Base-by-base conservation (phyloP, 768 basidiomycete species). In the Lentinula lateritia region DNA sequence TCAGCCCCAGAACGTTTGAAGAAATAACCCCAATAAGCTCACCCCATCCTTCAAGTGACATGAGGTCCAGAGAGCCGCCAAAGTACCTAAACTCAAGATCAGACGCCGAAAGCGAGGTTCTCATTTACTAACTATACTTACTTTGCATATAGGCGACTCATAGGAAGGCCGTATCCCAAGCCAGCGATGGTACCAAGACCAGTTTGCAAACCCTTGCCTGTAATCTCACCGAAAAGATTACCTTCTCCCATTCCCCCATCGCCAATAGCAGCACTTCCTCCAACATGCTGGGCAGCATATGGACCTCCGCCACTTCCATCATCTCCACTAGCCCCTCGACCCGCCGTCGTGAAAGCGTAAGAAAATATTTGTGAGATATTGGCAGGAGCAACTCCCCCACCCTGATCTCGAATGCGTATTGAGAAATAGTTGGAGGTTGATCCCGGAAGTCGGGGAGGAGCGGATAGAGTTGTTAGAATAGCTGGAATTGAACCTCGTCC, bases 121-220 rank as follows among this genome's bases (percentile, higher is more conserved):
- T 48, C 18, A 20, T 5, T 13, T 20, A 39, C 3, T 34, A 15
- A 41, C n/a, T 4, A 28, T 28, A 69, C 79, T 58, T 63, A 86
- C 81, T 76, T 84, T 15, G 88, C 85, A 66, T 90, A 90, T 52
- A 91, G 70, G 61, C 80, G 80, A 71, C 88, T 90, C 90, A 92
- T 90, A 10, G 89, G 90, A 58, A 92, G 74, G 0, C 93, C 93
- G 65, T 94, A 95, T 2, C 93, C 93, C 35, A 95, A 73, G 0
- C 93, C 93, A 6, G 93, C 93, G 61, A 95, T 90, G 3, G 92
- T 92, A n/a, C 93, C 93, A 68, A 94, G 76, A 13, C 90, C 91
- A 8, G 84, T 86, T 69, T 92, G 88, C 43, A 94, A 66, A 6
- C 90, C 89, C 67, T 88, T 87, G 0, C 84, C 83, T 2, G 90